Conservation (phyloP, 2,329 filamentous ascomycete genomes). For the Neurospora sp. region DNA sequence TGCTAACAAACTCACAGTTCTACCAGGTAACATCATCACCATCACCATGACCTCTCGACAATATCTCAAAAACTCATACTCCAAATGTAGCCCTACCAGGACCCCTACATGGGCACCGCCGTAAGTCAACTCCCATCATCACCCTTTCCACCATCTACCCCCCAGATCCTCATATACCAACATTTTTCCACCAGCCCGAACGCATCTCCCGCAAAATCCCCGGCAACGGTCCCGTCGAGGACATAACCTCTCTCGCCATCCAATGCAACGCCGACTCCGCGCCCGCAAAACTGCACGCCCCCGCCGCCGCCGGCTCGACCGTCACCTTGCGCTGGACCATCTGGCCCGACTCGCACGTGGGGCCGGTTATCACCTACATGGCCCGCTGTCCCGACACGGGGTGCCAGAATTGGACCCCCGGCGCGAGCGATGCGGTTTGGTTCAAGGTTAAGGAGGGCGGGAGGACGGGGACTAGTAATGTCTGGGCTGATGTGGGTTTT, state of each 20-base stretch:
- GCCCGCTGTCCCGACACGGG: constrained; percentile 43
- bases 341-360: constrained; percentile 39
- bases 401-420: constrained; percentile 39
- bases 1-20: constrained; percentile 17
- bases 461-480: constrained; percentile 37
- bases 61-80: neutral
- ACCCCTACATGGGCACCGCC: constrained; percentile 29
- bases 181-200: constrained; percentile 22
- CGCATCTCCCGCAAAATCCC: constrained; percentile 48
- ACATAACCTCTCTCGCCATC: constrained; percentile 41
- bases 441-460: constrained; percentile 44
- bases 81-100: constrained; percentile 28
- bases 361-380: constrained; percentile 50
- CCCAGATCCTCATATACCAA: too few relatives aligned
- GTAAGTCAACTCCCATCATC: neutral
- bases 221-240: constrained; percentile 47
- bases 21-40: constrained; percentile 22
- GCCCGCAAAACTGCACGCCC: constrained; percentile 43
- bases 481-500: constrained; percentile 32
- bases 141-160: neutral
- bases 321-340: constrained; percentile 46
- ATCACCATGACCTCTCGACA: neutral
- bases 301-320: constrained; percentile 40
- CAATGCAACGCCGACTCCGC: constrained; percentile 41
- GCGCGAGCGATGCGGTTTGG: constrained; percentile 35